Evolutionary conservation across 768 basidiomycete genomes (phyloP).

Genomic region (Lactarius trivialis): DNA sequence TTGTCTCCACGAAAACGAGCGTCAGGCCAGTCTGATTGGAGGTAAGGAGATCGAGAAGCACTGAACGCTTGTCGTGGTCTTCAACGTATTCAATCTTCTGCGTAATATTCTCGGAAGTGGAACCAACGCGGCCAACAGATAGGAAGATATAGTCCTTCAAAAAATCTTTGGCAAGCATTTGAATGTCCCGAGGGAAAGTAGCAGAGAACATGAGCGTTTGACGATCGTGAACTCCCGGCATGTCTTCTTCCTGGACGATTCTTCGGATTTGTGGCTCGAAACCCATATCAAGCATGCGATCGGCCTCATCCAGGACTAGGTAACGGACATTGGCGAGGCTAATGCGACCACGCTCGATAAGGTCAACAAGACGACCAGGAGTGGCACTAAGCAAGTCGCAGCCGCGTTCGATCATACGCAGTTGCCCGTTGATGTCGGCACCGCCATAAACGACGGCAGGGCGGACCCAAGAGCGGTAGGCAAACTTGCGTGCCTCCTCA

Average conservation of each 20-base stretch:
- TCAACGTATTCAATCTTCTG: constrained; percentile 99
- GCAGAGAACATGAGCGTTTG: constrained; percentile 99
- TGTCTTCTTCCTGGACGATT: constrained; percentile 97
- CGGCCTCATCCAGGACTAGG: constrained; percentile 97
- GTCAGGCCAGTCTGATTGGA: constrained; percentile 77
- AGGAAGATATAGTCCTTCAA: constrained; percentile 99
- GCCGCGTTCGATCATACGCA: constrained; percentile 90
- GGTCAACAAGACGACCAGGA: constrained; percentile 95
- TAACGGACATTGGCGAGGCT: constrained; percentile 95
- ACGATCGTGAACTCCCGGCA: constrained; percentile 87
- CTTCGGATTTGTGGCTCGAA: constrained; percentile 99
- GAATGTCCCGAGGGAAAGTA: constrained; percentile 98
- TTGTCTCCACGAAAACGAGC: constrained; percentile 98
- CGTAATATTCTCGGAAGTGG: constrained; percentile 98
- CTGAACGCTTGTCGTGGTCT: constrained; percentile 93
- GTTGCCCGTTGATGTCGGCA: constrained; percentile 94
- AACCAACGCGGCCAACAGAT: constrained; percentile 96
- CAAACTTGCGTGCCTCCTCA: constrained; percentile 97
- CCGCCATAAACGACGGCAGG: constrained; percentile 99
- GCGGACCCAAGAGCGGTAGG: constrained; percentile 98
- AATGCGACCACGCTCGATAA: constrained; percentile 97
- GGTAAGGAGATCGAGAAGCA: constrained; percentile 87
- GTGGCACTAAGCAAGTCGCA: constrained; percentile 97
- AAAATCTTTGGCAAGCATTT: constrained; percentile 93
- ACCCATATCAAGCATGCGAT: constrained; percentile 99